These are phyloP conservation scores for Cercophora newfieldiana DNA, from an alignment of 495 filamentous ascomycete genomes.

Conservation along the genomic window DNA sequence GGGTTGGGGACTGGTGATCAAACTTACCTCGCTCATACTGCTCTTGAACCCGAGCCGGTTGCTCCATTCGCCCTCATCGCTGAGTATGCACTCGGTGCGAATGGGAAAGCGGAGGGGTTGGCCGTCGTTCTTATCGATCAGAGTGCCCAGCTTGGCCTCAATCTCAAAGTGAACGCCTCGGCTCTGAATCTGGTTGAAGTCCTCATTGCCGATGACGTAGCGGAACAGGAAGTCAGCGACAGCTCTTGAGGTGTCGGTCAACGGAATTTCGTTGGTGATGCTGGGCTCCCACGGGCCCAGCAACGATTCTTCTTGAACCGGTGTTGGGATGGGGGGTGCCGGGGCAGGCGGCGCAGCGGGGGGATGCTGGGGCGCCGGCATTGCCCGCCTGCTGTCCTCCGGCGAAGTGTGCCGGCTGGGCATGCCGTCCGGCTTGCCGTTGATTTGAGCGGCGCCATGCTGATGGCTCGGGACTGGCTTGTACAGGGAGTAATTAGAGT, in stretches of 20 bases:
- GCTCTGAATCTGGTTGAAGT: slow-evolving; percentile 53
- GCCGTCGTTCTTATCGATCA: slow-evolving; percentile 69
- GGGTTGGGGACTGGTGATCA: slow-evolving; percentile 10
- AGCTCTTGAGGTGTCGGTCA: slow-evolving; percentile 64
- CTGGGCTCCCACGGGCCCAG: slow-evolving; percentile 73
- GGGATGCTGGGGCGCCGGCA: slow-evolving; percentile 18
- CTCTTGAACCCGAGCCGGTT: slow-evolving; percentile 65
- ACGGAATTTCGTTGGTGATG: slow-evolving; percentile 63
- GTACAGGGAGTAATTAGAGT: slow-evolving; percentile 42
- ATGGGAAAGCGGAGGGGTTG: slow-evolving; percentile 67
- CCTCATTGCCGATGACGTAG: slow-evolving; percentile 61
- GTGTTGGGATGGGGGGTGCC: slow-evolving; percentile 10
- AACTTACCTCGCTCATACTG: slow-evolving; percentile 79
- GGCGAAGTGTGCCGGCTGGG: slow-evolving; percentile 51
- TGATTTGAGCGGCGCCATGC: slow-evolving; percentile 33
- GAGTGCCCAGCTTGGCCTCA: slow-evolving; percentile 83
- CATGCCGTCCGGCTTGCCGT: slow-evolving; percentile 43
- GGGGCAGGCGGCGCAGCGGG: slow-evolving; percentile 2
- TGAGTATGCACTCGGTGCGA: slow-evolving; percentile 64
- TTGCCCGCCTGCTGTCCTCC: slow-evolving; percentile 40
- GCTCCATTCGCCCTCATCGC: slow-evolving; percentile 36
- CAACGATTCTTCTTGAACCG: neutral
- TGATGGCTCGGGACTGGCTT: slow-evolving; percentile 30
- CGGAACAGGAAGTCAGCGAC: slow-evolving; percentile 75
- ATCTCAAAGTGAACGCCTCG: slow-evolving; percentile 79